A percentile compares a stretch with the other conserved stretches of the same genome.
Evolutionary conservation across 768 basidiomycete species (phyloP).

Genomic region (Kondoa subrosea): DNA sequence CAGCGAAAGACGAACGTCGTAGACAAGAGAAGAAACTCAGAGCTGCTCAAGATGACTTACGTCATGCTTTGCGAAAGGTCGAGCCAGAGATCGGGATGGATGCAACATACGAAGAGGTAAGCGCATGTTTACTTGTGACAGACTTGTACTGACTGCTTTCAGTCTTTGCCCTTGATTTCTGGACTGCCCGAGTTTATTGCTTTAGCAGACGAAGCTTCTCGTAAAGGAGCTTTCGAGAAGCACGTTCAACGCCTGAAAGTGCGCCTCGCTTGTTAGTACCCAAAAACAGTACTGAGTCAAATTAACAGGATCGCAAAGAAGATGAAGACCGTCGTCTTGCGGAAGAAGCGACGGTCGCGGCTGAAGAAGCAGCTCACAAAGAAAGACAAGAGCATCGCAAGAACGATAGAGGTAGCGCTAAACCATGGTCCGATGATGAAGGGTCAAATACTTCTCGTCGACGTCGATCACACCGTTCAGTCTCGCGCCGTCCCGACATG

Average conservation of each 20-base stretch:
- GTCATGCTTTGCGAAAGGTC: conserved; percentile 85
- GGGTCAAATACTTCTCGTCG: conserved; percentile 9
- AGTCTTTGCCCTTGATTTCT: conserved; percentile 62
- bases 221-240: conserved; percentile 66
- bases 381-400: conserved; percentile 4
- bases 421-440: background rate
- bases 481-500: background rate
- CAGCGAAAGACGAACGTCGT: conserved; percentile 71
- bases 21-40: conserved; percentile 59
- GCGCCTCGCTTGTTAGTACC: conserved; percentile 13
- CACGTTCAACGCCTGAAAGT: conserved; percentile 84
- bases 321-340: background rate
- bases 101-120: conserved; percentile 61
- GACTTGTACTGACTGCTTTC: background rate
- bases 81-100: conserved; percentile 61
- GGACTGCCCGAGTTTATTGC: conserved; percentile 72
- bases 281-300: background rate
- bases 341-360: conserved; percentile 3
- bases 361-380: conserved; percentile 9
- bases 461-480: background rate
- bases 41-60: conserved; percentile 82
- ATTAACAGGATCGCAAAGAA: conserved; percentile 3
- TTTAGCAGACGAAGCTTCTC: conserved; percentile 64
- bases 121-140: conserved; percentile 23
- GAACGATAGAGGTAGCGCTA: conserved; percentile 6